phyloP scores from a whole-genome alignment of 208 protist genomes.

The Acanthamoeba castellanii region DNA sequence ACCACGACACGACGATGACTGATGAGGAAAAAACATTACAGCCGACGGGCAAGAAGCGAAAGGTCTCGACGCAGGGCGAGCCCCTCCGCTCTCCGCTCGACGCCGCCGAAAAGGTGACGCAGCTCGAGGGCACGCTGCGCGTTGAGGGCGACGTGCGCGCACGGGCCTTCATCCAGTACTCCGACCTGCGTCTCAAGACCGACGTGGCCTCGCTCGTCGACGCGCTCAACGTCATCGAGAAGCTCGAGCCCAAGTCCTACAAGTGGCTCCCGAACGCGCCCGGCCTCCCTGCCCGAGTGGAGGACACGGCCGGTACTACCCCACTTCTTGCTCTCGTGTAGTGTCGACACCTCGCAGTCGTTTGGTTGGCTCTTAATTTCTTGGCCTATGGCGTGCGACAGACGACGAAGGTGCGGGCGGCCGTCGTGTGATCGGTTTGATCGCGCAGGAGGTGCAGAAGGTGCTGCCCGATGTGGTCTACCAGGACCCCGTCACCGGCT shows the following conservation, averaged over 20 bases:
- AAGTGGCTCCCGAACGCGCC: slow-evolving; percentile 3
- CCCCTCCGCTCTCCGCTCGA: neutral
- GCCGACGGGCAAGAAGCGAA: slow-evolving; percentile 1
- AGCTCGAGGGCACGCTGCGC: slow-evolving; percentile 41
- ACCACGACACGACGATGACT: too few relatives aligned
- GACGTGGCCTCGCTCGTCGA: slow-evolving; percentile 53
- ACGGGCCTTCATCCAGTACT: slow-evolving; percentile 65
- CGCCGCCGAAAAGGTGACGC: neutral
- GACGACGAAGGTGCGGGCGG: neutral
- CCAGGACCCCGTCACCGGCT: slow-evolving; percentile 49
- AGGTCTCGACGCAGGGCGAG: slow-evolving; percentile 8
- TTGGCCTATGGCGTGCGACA: neutral
- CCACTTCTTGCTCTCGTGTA: neutral
- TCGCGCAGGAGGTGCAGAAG: slow-evolving; percentile 75
- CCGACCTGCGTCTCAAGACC: slow-evolving; percentile 69
- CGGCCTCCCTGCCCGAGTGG: neutral
- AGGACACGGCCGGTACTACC: neutral
- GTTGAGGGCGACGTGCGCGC: slow-evolving; percentile 71
- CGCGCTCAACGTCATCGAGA: slow-evolving; percentile 52
- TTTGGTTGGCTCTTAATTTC: too few relatives aligned
- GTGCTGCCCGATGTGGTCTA: slow-evolving; percentile 59
- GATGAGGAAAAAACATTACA: neutral
- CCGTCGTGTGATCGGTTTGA: slow-evolving; percentile 53
- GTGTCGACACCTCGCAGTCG: too few relatives aligned
- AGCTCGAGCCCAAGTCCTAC: slow-evolving; percentile 73